phyloP scores from a whole-genome alignment of 78 protist species.

The Planoprotostelium fungivorum region DNA sequence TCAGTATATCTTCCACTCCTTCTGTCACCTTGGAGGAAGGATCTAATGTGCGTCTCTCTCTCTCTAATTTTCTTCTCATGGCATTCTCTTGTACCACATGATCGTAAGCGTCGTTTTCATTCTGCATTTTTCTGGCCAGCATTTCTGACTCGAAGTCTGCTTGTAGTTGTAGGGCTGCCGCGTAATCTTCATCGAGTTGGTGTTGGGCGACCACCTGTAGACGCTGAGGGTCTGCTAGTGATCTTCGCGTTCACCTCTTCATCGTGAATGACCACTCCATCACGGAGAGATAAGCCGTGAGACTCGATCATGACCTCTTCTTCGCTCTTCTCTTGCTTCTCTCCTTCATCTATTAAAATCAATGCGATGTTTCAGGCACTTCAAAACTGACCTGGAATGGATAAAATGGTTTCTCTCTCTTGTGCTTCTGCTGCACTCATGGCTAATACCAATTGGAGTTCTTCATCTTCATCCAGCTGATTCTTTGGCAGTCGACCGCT shows the following conservation, averaged over 20 bases:
- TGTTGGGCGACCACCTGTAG: background rate
- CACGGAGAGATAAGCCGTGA: background rate
- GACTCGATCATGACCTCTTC: background rate
- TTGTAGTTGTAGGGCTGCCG: conserved; percentile 6
- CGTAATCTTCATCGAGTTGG: conserved; percentile 8
- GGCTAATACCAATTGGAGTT: background rate
- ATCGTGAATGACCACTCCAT: background rate
- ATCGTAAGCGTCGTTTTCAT: background rate
- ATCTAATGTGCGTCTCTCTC: background rate
- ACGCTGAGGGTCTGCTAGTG: no score
- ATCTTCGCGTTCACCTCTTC: background rate
- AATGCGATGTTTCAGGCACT: no score
- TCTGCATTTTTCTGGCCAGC: background rate
- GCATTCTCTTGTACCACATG: background rate
- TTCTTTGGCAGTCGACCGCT: no score
- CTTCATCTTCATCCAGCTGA: background rate
- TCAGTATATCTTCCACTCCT: background rate
- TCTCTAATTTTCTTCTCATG: background rate
- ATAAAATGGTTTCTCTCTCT: background rate
- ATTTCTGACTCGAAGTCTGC: background rate
- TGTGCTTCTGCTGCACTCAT: background rate
- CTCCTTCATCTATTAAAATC: no score
- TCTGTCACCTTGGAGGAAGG: background rate
- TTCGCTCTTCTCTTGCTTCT: no score
- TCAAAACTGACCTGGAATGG: background rate